Conservation (phyloP, 306 rosid species). For the Cucumis cinereus region DNA sequence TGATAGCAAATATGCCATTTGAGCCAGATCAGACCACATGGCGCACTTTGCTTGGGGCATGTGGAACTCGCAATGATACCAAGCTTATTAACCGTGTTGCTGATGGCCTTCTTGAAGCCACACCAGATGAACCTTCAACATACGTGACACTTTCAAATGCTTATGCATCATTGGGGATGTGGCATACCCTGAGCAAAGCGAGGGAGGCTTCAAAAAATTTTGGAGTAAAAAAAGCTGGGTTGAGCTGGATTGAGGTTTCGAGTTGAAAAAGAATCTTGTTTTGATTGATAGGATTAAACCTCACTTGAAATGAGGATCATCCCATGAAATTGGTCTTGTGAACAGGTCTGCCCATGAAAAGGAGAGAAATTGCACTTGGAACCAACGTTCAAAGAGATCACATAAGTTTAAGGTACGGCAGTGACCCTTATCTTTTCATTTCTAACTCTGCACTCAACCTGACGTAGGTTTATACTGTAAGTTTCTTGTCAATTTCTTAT, state of each 20-base stretch:
- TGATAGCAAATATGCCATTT: constrained; percentile 58
- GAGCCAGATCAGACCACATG: constrained; percentile 52
- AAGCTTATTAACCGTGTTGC: constrained; percentile 46
- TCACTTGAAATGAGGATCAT: not conserved
- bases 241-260: constrained; percentile 77
- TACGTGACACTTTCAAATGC: constrained; percentile 64
- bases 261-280: constrained; percentile 20
- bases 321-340: not conserved
- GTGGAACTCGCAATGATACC: constrained; percentile 46
- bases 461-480: not conserved
- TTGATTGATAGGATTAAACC: not conserved
- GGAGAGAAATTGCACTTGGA: not conserved
- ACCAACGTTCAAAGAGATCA: not conserved
- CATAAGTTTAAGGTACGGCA: not conserved
- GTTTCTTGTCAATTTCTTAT: too few species aligned
- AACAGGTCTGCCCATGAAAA: not conserved
- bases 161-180: constrained; percentile 64
- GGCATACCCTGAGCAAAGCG: constrained; percentile 53
- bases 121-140: constrained; percentile 54
- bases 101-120: constrained; percentile 37
- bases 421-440: not conserved
- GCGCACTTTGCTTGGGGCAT: constrained; percentile 67
- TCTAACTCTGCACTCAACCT: not conserved
- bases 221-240: constrained; percentile 57
- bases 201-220: constrained; percentile 42